Conservation (phyloP, 345 rosid species). For the Acer campestre region DNA sequence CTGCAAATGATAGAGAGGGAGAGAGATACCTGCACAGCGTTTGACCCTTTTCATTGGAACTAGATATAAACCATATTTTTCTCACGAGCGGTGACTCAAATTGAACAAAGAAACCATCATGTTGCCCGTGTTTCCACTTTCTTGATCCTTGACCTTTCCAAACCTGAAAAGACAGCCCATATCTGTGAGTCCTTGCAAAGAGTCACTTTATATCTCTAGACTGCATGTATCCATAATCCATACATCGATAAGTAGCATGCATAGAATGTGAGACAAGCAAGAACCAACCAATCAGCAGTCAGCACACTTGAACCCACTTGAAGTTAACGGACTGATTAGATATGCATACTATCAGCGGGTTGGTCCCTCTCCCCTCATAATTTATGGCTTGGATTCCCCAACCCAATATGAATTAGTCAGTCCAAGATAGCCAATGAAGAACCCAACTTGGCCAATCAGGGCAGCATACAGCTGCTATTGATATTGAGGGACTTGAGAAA, state of each 20-base stretch:
- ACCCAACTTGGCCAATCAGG: not conserved
- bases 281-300: not conserved
- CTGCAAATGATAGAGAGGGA: not conserved
- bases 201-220: not conserved
- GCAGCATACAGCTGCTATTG: not conserved
- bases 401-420: not conserved
- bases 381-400: not conserved
- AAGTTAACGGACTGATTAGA: not conserved
- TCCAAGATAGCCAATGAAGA: not conserved
- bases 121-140: slow-evolving; percentile 92
- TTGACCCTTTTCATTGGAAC: slow-evolving; percentile 78
- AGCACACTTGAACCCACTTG: not conserved
- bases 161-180: slow-evolving; percentile 46
- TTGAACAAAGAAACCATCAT: slow-evolving; percentile 93
- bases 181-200: not conserved
- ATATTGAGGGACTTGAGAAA: not conserved
- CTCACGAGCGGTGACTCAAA: slow-evolving; percentile 72
- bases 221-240: not conserved
- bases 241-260: not conserved
- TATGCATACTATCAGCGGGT: not conserved
- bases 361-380: not conserved
- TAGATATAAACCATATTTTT: slow-evolving; percentile 89
- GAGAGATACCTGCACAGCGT: slow-evolving; percentile 71
- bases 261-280: not conserved
- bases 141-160: slow-evolving; percentile 99